Conservation (phyloP, 179 eudicot species). For the Carnegiea gigantea region DNA sequence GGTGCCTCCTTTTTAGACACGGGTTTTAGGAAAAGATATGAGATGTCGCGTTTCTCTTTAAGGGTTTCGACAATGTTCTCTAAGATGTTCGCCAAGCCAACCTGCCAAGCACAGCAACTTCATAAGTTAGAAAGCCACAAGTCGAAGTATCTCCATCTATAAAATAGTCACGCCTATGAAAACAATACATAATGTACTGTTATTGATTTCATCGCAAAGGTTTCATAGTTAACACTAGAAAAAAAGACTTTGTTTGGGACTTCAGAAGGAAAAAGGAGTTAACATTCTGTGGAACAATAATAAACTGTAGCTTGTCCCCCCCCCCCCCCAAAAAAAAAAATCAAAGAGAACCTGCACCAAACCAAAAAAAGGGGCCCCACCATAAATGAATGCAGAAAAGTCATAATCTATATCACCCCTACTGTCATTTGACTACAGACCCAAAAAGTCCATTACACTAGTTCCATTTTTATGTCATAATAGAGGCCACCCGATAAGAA, state of each 20-base stretch:
- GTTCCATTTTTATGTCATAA: not conserved
- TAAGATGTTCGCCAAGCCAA: constrained; percentile 78
- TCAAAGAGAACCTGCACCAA: no score
- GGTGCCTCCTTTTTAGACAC: constrained; percentile 94
- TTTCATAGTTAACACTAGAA: not conserved
- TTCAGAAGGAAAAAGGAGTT: not conserved
- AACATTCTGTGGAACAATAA: no score
- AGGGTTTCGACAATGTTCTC: constrained; percentile 76
- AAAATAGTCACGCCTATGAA: not conserved
- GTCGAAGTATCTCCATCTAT: not conserved
- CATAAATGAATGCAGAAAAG: no score
- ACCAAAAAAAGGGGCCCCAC: no score
- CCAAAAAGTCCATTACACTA: not conserved
- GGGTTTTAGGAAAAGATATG: constrained; percentile 81
- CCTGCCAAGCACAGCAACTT: constrained; percentile 44
- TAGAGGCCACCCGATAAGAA: no score
- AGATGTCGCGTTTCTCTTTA: constrained; percentile 49
- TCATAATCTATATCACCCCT: no score
- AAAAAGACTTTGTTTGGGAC: not conserved
- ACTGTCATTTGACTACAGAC: no score
- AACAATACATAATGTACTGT: not conserved
- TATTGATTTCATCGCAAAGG: not conserved
- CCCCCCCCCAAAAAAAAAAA: no score
- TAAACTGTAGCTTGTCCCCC: no score
- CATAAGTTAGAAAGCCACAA: not conserved